These are phyloP conservation scores for Pisolithus microcarpus DNA, from an alignment of 768 basidiomycete species.

Conservation along the genomic window DNA sequence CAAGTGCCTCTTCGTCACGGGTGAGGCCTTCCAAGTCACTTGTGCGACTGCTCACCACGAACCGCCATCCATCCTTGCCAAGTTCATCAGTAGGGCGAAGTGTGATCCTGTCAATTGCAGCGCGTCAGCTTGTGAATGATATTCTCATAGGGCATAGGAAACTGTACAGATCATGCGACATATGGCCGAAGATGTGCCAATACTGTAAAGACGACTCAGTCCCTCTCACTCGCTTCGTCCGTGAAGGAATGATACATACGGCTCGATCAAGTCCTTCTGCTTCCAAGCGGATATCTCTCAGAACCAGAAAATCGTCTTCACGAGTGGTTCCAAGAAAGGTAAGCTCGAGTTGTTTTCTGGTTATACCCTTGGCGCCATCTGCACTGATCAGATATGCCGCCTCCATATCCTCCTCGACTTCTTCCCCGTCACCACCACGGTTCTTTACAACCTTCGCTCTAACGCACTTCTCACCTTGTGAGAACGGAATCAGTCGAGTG, in stretches of 20 bases:
- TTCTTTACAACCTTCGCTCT: constrained; percentile 28
- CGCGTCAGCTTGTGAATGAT: not conserved
- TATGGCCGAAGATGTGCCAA: constrained; percentile 17
- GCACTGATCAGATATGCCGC: constrained; percentile 33
- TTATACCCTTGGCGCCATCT: constrained; percentile 34
- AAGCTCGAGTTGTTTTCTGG: constrained; percentile 35
- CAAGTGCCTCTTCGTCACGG: constrained; percentile 19
- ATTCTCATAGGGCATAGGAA: not conserved
- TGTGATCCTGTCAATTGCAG: constrained; percentile 1
- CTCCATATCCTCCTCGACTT: constrained; percentile 20
- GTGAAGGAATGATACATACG: constrained; percentile 7
- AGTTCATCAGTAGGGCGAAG: constrained; percentile 14
- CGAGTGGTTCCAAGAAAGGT: constrained; percentile 36
- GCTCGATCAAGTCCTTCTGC: constrained; percentile 22
- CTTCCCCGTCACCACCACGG: constrained; percentile 11
- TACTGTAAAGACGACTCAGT: constrained; percentile 8
- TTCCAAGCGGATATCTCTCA: constrained; percentile 32
- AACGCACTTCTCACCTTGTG: constrained; percentile 31
- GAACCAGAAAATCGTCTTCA: constrained; percentile 17
- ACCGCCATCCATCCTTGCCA: constrained; percentile 16
- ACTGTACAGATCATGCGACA: not conserved
- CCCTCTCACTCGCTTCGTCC: not conserved
- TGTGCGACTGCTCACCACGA: constrained; percentile 1
- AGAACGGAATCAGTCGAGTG: constrained; percentile 38
- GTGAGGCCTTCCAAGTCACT: constrained; percentile 12